Conservation (phyloP, 495 filamentous ascomycete species). For the Aspergillus leporis region DNA sequence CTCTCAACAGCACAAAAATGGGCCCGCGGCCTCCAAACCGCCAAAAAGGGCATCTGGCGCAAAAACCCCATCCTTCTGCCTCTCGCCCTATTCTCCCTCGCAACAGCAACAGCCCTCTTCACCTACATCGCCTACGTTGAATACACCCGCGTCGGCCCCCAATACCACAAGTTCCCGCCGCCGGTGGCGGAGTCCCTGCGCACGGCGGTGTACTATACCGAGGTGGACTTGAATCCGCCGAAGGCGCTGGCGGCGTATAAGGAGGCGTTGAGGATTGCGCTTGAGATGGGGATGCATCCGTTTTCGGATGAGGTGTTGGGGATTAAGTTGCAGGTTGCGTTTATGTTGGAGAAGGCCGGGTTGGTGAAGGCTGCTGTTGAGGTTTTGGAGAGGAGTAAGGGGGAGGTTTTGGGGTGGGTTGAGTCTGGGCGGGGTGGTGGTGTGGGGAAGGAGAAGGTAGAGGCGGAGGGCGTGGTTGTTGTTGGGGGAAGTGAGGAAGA, state of each 20-base stretch:
- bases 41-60: slow-evolving; percentile 47
- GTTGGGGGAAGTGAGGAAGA: slow-evolving; percentile 20
- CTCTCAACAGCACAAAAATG: slow-evolving; percentile 28
- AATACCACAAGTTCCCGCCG: slow-evolving; percentile 77
- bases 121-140: slow-evolving; percentile 60
- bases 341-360: slow-evolving; percentile 73
- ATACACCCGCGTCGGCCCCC: slow-evolving; percentile 58
- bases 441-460: slow-evolving; percentile 20
- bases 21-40: slow-evolving; percentile 36
- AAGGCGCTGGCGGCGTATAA: slow-evolving; percentile 80
- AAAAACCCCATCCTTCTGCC: slow-evolving; percentile 47
- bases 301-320: slow-evolving; percentile 89
- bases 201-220: slow-evolving; percentile 83
- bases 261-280: slow-evolving; percentile 67
- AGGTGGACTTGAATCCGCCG: slow-evolving; percentile 67
- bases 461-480: slow-evolving; percentile 22
- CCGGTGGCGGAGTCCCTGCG: slow-evolving; percentile 78
- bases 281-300: slow-evolving; percentile 75
- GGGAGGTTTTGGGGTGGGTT: slow-evolving; percentile 56
- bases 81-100: slow-evolving; percentile 50
- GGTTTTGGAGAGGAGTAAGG: slow-evolving; percentile 63
- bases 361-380: slow-evolving; percentile 65
- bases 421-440: slow-evolving; percentile 48
- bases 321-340: slow-evolving; percentile 77
- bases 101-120: slow-evolving; percentile 36